Conservation (phyloP, 176 grass and related monocot genomes). For the Oryza nivara region DNA sequence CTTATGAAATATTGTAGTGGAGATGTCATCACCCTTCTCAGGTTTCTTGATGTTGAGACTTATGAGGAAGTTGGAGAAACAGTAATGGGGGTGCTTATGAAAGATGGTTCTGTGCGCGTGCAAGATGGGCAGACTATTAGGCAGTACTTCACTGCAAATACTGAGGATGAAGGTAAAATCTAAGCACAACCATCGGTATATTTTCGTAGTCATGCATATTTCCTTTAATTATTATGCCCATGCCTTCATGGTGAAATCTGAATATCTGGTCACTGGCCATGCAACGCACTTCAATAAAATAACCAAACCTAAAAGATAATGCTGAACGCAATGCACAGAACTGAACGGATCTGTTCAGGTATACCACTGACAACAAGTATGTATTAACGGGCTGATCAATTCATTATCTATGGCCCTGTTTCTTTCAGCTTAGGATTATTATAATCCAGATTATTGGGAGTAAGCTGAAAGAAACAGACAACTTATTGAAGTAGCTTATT, state of each 20-base stretch:
- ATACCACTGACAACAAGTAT: neutral
- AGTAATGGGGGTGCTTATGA: slow-evolving; percentile 73
- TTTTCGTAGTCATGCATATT: slow-evolving; percentile 6
- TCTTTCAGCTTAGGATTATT: too few species aligned
- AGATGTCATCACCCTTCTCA: slow-evolving; percentile 69
- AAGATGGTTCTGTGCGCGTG: slow-evolving; percentile 64
- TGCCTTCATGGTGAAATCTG: slow-evolving; percentile 1
- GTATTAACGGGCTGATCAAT: neutral
- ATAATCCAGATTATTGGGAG: too few species aligned
- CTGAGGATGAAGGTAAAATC: slow-evolving; percentile 59
- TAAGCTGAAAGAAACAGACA: too few species aligned
- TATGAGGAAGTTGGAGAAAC: slow-evolving; percentile 89
- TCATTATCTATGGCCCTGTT: neutral
- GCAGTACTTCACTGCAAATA: slow-evolving; percentile 53
- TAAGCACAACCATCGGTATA: neutral
- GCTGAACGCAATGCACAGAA: neutral
- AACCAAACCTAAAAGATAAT: slow-evolving; percentile 23
- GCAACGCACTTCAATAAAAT: slow-evolving; percentile 19
- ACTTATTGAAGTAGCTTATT: too few species aligned
- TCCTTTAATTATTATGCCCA: slow-evolving; percentile 18
- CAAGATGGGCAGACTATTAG: slow-evolving; percentile 76
- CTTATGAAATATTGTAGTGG: slow-evolving; percentile 73
- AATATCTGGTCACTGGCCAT: neutral
- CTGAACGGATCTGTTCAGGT: neutral
- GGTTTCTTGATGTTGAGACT: slow-evolving; percentile 92